Percentiles rank a stretch among this genome's conserved stretches.
Conservation (phyloP, 495 filamentous ascomycete genomes). For the Amphirosellinia nigrospora region DNA sequence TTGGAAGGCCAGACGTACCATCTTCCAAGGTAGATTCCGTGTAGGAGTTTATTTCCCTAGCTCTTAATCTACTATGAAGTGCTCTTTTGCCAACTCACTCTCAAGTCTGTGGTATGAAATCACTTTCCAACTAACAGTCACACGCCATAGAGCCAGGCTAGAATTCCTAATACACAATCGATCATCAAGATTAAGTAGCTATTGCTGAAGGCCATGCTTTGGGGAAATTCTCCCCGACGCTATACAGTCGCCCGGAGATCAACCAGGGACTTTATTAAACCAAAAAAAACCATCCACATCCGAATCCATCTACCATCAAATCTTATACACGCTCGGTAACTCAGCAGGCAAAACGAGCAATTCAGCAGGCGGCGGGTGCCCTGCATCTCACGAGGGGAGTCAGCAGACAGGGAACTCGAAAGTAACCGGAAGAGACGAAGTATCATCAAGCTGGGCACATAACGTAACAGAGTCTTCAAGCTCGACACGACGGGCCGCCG, state of each 20-base stretch:
- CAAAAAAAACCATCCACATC: no score
- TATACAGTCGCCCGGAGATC: no score
- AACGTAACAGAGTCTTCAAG: not conserved
- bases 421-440: not conserved
- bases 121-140: not conserved
- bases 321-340: not conserved
- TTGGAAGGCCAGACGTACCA: not conserved
- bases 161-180: not conserved
- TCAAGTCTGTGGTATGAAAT: not conserved
- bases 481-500: not conserved
- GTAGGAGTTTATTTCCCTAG: not conserved
- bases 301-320: not conserved
- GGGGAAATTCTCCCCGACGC: no score
- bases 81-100: not conserved
- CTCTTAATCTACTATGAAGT: not conserved
- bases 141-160: not conserved
- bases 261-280: no score
- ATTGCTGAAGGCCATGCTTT: no score
- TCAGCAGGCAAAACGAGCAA: slow-evolving; percentile 1
- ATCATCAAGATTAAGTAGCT: no score
- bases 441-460: not conserved
- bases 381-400: not conserved
- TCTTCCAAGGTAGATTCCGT: not conserved
- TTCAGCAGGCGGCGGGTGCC: not conserved
- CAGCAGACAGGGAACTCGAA: not conserved